phyloP scores from a whole-genome alignment of 306 rosid genomes.

The Prunus salicina region DNA sequence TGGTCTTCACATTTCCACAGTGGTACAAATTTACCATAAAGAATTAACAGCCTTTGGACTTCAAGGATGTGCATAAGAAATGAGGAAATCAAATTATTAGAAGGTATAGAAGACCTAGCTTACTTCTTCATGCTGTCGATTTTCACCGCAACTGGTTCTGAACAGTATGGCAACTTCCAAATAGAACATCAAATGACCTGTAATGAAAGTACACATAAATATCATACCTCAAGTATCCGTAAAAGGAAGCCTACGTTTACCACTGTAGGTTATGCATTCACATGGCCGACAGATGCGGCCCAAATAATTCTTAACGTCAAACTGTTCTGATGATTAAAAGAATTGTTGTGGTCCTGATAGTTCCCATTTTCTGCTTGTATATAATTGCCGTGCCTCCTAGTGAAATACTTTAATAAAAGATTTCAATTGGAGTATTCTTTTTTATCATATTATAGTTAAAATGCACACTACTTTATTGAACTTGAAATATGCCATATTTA shows the following conservation, averaged over 20 bases:
- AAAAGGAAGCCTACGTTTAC: conserved; percentile 2
- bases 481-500: neutral
- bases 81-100: neutral
- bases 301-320: neutral
- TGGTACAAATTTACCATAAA: neutral
- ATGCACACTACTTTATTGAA: neutral
- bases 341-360: neutral
- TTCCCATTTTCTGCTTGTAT: neutral
- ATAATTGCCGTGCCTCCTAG: neutral
- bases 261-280: neutral
- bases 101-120: neutral
- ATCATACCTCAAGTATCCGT: neutral
- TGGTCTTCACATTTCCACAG: neutral
- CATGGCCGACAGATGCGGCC: neutral
- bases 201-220: conserved; percentile 4
- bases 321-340: neutral
- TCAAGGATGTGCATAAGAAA: neutral
- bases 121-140: conserved; percentile 18
- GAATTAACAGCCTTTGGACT: no score
- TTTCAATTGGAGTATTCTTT: neutral
- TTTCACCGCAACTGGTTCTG: conserved; percentile 39
- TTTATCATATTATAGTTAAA: neutral
- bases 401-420: neutral
- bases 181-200: conserved; percentile 40
- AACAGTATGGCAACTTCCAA: conserved; percentile 42